Conservation (phyloP, 345 rosid species). For the Streptanthus diversifolius region DNA sequence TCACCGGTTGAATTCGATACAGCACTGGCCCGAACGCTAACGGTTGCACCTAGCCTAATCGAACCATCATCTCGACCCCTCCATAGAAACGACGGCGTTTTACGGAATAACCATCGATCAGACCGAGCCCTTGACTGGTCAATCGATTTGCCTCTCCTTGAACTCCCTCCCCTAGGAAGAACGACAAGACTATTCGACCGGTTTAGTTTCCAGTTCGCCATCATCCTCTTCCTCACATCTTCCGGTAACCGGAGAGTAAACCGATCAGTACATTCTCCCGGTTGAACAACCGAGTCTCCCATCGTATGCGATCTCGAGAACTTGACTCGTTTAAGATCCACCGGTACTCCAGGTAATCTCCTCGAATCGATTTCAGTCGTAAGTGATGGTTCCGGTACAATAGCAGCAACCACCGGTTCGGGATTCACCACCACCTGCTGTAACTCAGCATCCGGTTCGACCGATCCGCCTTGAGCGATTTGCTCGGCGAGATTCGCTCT, state of each 20-base stretch:
- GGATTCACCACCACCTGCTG: background rate
- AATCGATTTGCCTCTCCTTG: constrained; percentile 28
- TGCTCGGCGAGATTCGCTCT: constrained; percentile 61
- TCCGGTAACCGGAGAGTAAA: constrained; percentile 41
- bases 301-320: constrained; percentile 37
- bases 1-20: constrained; percentile 28
- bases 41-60: constrained; percentile 31
- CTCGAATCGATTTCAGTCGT: constrained; percentile 21
- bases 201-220: constrained; percentile 33
- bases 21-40: constrained; percentile 21
- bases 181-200: constrained; percentile 33
- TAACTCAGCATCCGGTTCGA: constrained; percentile 34
- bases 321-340: constrained; percentile 28
- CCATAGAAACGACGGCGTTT: constrained; percentile 39
- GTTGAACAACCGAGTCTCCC: constrained; percentile 37
- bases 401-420: constrained; percentile 25
- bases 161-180: constrained; percentile 34
- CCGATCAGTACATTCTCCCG: constrained; percentile 38
- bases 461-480: background rate
- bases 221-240: constrained; percentile 34
- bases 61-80: constrained; percentile 34
- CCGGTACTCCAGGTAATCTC: constrained; percentile 32
- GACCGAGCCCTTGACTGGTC: constrained; percentile 32
- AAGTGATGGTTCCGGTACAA: background rate
- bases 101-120: constrained; percentile 32